Base-by-base conservation (phyloP, 192 early-diverging fungal genomes). In the Entomortierella parvispora region DNA sequence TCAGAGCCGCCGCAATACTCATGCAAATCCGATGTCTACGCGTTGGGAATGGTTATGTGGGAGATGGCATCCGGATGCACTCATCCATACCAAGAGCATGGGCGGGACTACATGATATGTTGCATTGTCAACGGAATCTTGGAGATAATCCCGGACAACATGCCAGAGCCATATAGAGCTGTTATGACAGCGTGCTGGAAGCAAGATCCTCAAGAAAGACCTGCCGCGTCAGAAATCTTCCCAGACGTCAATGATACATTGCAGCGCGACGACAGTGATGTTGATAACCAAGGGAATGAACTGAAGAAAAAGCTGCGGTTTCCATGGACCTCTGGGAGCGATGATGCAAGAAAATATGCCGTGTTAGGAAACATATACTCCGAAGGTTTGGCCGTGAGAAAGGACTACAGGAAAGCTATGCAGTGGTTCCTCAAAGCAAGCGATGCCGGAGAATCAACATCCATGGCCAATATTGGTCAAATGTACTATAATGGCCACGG, bases 361-460 rank as follows among this genome's bases (percentile, higher is more conserved):
- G 37, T 9, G 37, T 12, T 9, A 12, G 37, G 12, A 12, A 40
- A 12, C 37, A 40, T 40, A 40, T 5, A 40, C 5, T 0, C 48
- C 48, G 8, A 25, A 2, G n/a, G 77, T 59, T 12, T 9, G 12
- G 37, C 7, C 12, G 37, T 53, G 8, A 1, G n/a, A 9, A 34
- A 51, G 26, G 50, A 80, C 49, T 49, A 71, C 11, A 48, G 54
- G 26, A 52, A 59, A 14, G 79, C 82, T 2, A n/a, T 55, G 12
- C 40, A 61, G 22, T 83, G 49, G 43, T 83, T 70, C 44, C 51
- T 64, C 31, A 68, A 80, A 32, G 79, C 82, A 34, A 62, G 71
- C 18, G 47, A 61, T 20, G 33, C 49, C 32, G 71, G 71, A 29
- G 23, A 67, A 25, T 26, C 62, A 2, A 44, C 44, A 9, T 65